These are phyloP conservation scores for Myochromella boudieri DNA, from an alignment of 768 basidiomycete genomes.

Conservation along the genomic window DNA sequence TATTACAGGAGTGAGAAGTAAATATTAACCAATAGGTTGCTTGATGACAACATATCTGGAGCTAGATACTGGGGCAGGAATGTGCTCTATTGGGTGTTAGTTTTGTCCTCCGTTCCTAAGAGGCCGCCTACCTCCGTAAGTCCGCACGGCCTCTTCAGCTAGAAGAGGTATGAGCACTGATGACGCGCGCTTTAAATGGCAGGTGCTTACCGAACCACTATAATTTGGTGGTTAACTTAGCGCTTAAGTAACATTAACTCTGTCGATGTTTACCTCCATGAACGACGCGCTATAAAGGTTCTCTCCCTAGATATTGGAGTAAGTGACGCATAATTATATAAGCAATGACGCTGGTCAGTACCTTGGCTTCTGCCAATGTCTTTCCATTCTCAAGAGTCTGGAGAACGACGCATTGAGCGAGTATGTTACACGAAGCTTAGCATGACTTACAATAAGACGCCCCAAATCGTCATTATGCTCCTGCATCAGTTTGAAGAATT, in stretches of 20 bases:
- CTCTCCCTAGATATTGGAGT: slow-evolving; percentile 60
- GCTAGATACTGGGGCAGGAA: slow-evolving; percentile 71
- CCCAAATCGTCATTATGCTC: slow-evolving; percentile 86
- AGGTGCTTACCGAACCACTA: slow-evolving; percentile 77
- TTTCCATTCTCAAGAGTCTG: slow-evolving; percentile 98
- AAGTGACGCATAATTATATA: slow-evolving; percentile 4
- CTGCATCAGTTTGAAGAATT: slow-evolving; percentile 76
- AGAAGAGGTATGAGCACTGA: slow-evolving; percentile 17
- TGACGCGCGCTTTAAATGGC: not conserved
- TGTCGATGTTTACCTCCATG: slow-evolving; percentile 56
- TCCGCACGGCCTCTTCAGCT: slow-evolving; percentile 92
- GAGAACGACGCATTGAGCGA: slow-evolving; percentile 5
- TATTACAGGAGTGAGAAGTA: not conserved
- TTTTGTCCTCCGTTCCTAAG: not conserved
- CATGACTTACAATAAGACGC: slow-evolving; percentile 70
- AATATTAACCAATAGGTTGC: slow-evolving; percentile 70
- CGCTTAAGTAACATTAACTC: not conserved
- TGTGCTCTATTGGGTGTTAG: slow-evolving; percentile 53
- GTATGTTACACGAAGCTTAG: slow-evolving; percentile 23
- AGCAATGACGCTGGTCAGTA: slow-evolving; percentile 28
- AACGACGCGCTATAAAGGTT: slow-evolving; percentile 83
- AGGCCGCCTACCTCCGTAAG: slow-evolving; percentile 67
- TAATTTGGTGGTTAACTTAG: not conserved
- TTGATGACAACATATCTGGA: slow-evolving; percentile 88
- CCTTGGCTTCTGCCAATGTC: slow-evolving; percentile 80